Conservation (phyloP, 2,329 filamentous ascomycete genomes). For the Venturia asperata region DNA sequence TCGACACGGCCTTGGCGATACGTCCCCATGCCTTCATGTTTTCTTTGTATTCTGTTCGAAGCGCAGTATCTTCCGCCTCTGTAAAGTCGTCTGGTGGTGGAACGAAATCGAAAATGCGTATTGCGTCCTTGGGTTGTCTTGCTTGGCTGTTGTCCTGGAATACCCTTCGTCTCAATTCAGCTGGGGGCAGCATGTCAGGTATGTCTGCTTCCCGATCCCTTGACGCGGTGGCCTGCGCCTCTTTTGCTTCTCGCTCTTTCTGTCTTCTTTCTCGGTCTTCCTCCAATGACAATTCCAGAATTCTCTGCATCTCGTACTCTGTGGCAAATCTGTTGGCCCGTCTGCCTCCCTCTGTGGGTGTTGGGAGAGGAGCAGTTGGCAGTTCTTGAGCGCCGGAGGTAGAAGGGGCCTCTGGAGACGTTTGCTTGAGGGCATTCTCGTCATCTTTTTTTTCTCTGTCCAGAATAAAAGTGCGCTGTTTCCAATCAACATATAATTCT, state of each 20-base stretch:
- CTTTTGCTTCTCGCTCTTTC: slow-evolving; percentile 46
- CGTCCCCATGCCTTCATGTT: slow-evolving; percentile 77
- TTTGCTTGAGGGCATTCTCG: slow-evolving; percentile 11
- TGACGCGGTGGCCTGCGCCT: slow-evolving; percentile 51
- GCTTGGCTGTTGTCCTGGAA: slow-evolving; percentile 62
- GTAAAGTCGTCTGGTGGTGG: slow-evolving; percentile 70
- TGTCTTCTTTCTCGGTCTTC: slow-evolving; percentile 65
- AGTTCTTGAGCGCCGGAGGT: not conserved
- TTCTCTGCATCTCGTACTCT: slow-evolving; percentile 65
- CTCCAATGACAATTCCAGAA: slow-evolving; percentile 63
- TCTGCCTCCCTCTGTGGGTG: slow-evolving; percentile 29
- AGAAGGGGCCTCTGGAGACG: slow-evolving; percentile 20
- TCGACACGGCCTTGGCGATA: slow-evolving; percentile 47
- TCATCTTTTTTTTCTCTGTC: slow-evolving; percentile 19
- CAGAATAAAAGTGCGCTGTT: slow-evolving; percentile 19
- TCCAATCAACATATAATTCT: slow-evolving; percentile 37
- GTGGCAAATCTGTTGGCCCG: slow-evolving; percentile 54
- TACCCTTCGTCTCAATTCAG: slow-evolving; percentile 51
- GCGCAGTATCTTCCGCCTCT: slow-evolving; percentile 59
- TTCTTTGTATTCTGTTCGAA: slow-evolving; percentile 68
- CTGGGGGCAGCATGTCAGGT: slow-evolving; percentile 59
- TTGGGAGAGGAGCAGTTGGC: slow-evolving; percentile 9
- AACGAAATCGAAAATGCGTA: slow-evolving; percentile 64
- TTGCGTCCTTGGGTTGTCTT: slow-evolving; percentile 57
- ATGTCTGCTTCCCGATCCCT: slow-evolving; percentile 71